Conservation (phyloP, 83 land plant genomes). For the Thuja plicata region DNA sequence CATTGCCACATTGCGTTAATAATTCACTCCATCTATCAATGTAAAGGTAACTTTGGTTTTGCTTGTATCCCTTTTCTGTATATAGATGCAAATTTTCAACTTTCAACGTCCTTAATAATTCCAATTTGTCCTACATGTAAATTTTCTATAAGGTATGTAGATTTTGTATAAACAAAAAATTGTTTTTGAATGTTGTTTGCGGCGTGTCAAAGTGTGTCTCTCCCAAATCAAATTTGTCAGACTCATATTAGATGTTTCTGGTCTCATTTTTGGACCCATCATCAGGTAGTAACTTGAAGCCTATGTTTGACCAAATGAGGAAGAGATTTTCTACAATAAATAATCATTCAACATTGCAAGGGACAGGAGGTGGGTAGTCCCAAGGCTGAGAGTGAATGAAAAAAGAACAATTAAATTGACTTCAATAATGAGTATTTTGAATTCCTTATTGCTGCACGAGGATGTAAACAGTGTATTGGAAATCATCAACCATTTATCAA, state of each 20-base stretch:
- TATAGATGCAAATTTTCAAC: neutral
- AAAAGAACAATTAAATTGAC: neutral
- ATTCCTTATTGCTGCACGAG: neutral
- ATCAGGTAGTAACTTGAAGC: no score
- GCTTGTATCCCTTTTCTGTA: neutral
- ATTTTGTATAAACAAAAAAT: neutral
- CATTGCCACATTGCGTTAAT: neutral
- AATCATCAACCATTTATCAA: neutral
- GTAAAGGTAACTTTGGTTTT: neutral
- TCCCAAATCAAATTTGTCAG: no score
- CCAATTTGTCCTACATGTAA: neutral
- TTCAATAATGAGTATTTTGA: neutral
- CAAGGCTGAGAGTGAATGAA: neutral
- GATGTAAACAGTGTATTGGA: neutral
- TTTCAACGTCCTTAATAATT: neutral
- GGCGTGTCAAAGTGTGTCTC: no score
- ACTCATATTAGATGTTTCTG: no score
- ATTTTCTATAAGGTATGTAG: neutral
- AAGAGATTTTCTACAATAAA: neutral
- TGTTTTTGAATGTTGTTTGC: no score
- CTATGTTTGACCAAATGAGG: no score
- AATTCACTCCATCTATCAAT: neutral
- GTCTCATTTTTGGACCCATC: no score
- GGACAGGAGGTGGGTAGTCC: neutral
- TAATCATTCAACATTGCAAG: neutral